These are phyloP conservation scores for Hemileia vastatrix DNA, from an alignment of 1,284 basidiomycete genomes.

Conservation along the genomic window DNA sequence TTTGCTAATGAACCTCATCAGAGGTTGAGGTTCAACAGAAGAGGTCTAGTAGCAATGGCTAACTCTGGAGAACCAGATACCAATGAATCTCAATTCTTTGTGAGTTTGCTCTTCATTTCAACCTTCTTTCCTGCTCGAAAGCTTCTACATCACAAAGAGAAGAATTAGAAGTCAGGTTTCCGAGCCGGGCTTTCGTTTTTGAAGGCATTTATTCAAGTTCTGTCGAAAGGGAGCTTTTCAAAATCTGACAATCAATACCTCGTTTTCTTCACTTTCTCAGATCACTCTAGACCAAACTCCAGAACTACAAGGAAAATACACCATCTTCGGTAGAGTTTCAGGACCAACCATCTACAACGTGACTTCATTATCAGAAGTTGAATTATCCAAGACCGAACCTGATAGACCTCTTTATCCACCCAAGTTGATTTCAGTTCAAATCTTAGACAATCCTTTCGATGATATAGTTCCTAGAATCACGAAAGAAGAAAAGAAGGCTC, in stretches of 20 bases:
- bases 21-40: constrained; percentile 64
- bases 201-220: no score
- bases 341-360: no score
- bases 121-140: no score
- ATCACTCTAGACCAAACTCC: constrained; percentile 82
- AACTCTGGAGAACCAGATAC: no score
- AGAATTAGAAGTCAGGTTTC: no score
- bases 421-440: constrained; percentile 69
- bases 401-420: constrained; percentile 81
- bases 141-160: no score
- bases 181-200: no score
- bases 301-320: constrained; percentile 77
- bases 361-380: constrained; percentile 59
- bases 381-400: constrained; percentile 67
- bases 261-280: no score
- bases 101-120: constrained; percentile 39
- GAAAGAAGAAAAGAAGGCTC: constrained; percentile 70
- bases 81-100: constrained; percentile 45
- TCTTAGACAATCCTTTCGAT: constrained; percentile 83
- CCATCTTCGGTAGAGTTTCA: constrained; percentile 60
- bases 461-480: constrained; percentile 93
- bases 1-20: constrained; percentile 87
- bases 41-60: constrained; percentile 91
- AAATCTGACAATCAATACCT: no score
- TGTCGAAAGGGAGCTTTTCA: neutral